Evolutionary conservation across 192 early-diverging fungal species (phyloP).

Genomic region (Backusella tuberculispora): DNA sequence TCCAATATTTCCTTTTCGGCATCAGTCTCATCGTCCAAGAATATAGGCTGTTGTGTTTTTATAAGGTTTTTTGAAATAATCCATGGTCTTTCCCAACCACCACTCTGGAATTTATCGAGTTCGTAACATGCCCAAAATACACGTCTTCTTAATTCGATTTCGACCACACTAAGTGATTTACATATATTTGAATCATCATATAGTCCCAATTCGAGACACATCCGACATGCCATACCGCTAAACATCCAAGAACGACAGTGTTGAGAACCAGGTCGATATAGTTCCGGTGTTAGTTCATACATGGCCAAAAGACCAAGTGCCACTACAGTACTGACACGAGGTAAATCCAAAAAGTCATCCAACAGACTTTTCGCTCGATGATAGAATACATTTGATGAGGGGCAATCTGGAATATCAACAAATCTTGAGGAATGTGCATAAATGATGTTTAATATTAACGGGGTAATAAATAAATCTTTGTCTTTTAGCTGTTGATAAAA

Average conservation of each 20-base stretch:
- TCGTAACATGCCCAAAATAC: conserved; percentile 30
- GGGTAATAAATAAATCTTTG: conserved; percentile 30
- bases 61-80: neutral
- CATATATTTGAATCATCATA: conserved; percentile 12
- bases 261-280: conserved; percentile 20
- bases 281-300: neutral
- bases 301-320: conserved; percentile 19
- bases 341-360: conserved; percentile 41
- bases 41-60: neutral
- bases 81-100: conserved; percentile 22
- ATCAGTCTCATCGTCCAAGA: neutral
- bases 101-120: conserved; percentile 30
- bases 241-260: conserved; percentile 35
- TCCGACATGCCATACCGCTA: conserved; percentile 36
- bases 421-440: conserved; percentile 33
- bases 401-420: conserved; percentile 15
- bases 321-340: conserved; percentile 32
- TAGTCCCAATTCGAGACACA: conserved; percentile 33
- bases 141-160: conserved; percentile 21
- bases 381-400: conserved; percentile 35
- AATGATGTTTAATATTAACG: conserved; percentile 33
- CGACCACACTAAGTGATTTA: neutral
- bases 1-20: conserved; percentile 7
- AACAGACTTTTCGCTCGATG: conserved; percentile 31
- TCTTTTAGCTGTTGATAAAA: conserved; percentile 27